Conservation (phyloP, 164 flowering plant genomes). For the Malania oleifera region DNA sequence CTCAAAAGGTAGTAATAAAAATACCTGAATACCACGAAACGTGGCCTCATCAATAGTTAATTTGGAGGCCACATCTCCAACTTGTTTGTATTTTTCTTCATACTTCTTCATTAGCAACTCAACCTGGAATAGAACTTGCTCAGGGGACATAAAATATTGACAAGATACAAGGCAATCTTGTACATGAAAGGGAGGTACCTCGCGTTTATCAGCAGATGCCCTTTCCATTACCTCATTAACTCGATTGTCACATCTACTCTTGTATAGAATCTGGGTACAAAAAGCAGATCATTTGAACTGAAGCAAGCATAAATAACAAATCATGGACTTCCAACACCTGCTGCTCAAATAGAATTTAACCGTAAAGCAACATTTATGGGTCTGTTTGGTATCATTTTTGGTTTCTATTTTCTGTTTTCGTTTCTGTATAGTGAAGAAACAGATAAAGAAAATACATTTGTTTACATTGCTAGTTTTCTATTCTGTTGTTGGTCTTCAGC, state of each 20-base stretch:
- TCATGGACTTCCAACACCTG: background rate
- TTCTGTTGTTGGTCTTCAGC: too few species aligned
- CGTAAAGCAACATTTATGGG: too few species aligned
- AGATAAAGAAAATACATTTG: too few species aligned
- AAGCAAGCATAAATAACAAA: background rate
- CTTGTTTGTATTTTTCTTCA: slow-evolving; percentile 8
- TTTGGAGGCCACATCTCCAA: slow-evolving; percentile 3
- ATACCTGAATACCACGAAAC: slow-evolving; percentile 10
- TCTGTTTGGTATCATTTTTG: too few species aligned
- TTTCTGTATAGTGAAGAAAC: too few species aligned
- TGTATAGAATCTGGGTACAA: slow-evolving; percentile 4
- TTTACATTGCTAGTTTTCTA: too few species aligned
- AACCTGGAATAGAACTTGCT: slow-evolving; percentile 3
- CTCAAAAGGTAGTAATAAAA: background rate
- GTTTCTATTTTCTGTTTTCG: too few species aligned
- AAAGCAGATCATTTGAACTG: background rate
- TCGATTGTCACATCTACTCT: slow-evolving; percentile 10
- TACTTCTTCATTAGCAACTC: slow-evolving; percentile 1
- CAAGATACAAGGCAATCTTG: background rate
- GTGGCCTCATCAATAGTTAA: slow-evolving; percentile 6
- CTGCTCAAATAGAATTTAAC: background rate
- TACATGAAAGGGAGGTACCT: background rate
- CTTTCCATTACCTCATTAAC: slow-evolving; percentile 5
- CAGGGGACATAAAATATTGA: background rate
- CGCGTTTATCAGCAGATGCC: slow-evolving; percentile 1